A percentile compares a stretch with the other conserved stretches of the same genome.
phyloP scores from a whole-genome alignment of 2,329 filamentous ascomycete species.

The Penicillium sp. region DNA sequence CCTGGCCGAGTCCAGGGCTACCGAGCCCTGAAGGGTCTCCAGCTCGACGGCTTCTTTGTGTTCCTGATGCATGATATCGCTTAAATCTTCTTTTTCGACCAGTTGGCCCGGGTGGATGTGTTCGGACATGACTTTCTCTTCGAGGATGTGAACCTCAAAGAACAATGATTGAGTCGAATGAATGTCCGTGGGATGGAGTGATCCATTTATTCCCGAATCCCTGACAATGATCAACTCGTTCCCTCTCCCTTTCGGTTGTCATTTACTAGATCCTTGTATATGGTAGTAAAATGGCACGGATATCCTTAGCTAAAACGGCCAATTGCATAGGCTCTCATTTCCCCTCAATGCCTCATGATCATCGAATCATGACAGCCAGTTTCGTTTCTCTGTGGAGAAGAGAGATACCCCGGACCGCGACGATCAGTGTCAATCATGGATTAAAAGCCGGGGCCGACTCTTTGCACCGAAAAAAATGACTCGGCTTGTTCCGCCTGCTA shows the following conservation, averaged over 20 bases:
- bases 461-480: not conserved
- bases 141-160: not conserved
- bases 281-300: not conserved
- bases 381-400: not conserved
- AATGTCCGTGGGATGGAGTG: not conserved
- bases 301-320: not conserved
- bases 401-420: not conserved
- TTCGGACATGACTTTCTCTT: not conserved
- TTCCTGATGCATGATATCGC: constrained; percentile 3
- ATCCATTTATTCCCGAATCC: not conserved
- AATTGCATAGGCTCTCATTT: too few species aligned
- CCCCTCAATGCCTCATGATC: not conserved
- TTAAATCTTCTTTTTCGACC: not conserved
- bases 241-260: not conserved
- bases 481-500: not conserved
- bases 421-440: not conserved
- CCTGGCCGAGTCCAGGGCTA: constrained; percentile 10
- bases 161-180: not conserved
- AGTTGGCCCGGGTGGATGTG: not conserved
- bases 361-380: not conserved
- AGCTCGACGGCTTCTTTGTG: constrained; percentile 8
- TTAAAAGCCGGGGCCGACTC: not conserved
- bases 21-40: constrained; percentile 11
- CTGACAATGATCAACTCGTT: not conserved
- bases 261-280: not conserved